These are phyloP conservation scores for Erodium texanum DNA, from an alignment of 441 rosid species.

Conservation along the genomic window DNA sequence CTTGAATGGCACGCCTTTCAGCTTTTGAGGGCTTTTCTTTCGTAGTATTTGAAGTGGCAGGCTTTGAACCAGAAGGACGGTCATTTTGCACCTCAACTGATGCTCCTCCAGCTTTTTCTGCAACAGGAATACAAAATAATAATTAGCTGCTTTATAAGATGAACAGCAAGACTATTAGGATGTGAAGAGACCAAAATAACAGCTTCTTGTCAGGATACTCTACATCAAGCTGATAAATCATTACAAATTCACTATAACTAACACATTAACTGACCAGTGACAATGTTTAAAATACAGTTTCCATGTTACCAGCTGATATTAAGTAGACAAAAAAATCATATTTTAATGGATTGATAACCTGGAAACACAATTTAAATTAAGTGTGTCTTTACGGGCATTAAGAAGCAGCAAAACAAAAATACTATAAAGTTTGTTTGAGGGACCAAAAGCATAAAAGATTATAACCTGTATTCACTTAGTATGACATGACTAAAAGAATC, in stretches of 20 bases:
- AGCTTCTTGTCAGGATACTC: neutral
- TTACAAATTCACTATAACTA: neutral
- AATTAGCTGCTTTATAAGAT: neutral
- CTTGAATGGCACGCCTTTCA: conserved; percentile 26
- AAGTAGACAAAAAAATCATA: neutral
- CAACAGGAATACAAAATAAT: neutral
- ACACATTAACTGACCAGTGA: neutral
- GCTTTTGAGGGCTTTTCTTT: conserved; percentile 25
- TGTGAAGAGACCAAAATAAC: neutral
- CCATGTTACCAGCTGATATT: neutral
- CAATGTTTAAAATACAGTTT: neutral
- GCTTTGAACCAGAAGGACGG: conserved; percentile 2
- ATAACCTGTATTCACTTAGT: neutral
- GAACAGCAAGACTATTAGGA: neutral
- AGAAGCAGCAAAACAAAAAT: neutral
- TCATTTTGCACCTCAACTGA: conserved; percentile 22
- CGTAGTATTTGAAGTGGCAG: conserved; percentile 14
- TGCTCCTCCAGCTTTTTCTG: conserved; percentile 17
- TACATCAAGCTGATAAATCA: neutral
- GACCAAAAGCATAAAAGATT: neutral
- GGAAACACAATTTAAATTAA: neutral
- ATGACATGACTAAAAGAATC: neutral
- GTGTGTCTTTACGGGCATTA: no score
- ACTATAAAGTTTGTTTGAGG: neutral
- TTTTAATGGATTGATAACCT: neutral